Base-by-base conservation (phyloP, 83 land plant species). In the Diphasiastrum complanatum region DNA sequence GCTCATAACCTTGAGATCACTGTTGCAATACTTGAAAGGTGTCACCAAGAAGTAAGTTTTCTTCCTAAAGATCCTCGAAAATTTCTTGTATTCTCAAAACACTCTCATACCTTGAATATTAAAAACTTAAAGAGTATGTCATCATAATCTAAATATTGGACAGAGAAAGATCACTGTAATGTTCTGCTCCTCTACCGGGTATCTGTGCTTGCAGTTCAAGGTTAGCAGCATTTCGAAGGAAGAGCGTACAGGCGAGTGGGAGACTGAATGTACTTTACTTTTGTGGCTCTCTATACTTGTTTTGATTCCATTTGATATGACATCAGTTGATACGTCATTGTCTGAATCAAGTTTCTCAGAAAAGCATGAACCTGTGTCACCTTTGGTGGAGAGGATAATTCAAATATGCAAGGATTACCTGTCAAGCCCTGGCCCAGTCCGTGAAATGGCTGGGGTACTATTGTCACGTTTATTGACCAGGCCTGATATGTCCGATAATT, bases 161-260 rank as follows among this genome's bases (percentile, higher is more conserved):
- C 16, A 40, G 8, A 8, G 43, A 8, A 16, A 16, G 8, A 40
- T 48, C 8, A 16, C 16, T 33, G 58, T 5, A 20, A 8, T 32
- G 14, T n/a, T 38, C 26, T 23, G 3, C 33, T 4, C 28, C 50
- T 63, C 1, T 20, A 46, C 12, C 16, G 50, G 48, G 24, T 46
- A 27, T 62, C 33, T 43, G 49, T 10, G 38, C 0, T 55, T 27
- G 28, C 60, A 64, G 68, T 49, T 54, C 4, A 45, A 35, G 18
- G 74, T 62, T 19, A 47, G 72, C 35, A 74, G 91, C 67, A 73
- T 80, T 11, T 50, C 81, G 55, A 61, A 82, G 38, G 85, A 93
- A 27, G 96, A 93, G 71, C 89, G 96, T 70, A 83, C 85, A 22
- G 99, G 99, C 36, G 93, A 89, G 69, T 85, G 83, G 95, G 96